Evolutionary conservation across 768 basidiomycete genomes (phyloP), one percentile per base, ranked within the genome.

Genomic region (Amanita muscaria): DNA sequence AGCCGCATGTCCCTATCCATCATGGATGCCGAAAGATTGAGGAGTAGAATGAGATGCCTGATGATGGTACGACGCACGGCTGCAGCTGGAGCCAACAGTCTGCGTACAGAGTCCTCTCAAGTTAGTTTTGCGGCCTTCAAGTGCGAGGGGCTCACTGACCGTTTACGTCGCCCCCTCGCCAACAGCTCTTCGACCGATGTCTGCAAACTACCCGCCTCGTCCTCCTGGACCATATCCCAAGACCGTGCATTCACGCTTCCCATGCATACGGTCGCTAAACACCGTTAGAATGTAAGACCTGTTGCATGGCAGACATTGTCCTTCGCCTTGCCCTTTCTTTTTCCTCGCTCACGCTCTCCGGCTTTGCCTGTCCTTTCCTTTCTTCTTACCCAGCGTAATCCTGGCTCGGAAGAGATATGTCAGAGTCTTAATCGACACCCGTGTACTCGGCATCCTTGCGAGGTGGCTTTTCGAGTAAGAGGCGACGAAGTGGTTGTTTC

Each of bases 191-290:
- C 82, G 5, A 99, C 92, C 2, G 91, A 86, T 1, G 81, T 77
- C 48, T 93, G 88, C 50, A 99, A 61, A 58, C 88, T 93, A 1
- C 96, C 96, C 0, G 74, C 76, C 56, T 92, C 94, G 60, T 98
- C 96, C 61, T 98, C 94, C 59, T 93, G 88, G 0, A 98, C 91
- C 0, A 85, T 87, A 54, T 98, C 96, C 96, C 96, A 99, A 38
- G 89, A 88, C 30, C 92, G 82, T 25, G 86, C 80, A 59, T 92
- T 3, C 84, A 83, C 1, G 89, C 94, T 59, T 98, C 94, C 94
- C 94, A 99, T 23, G 91, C 86, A 53, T 94, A 93, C 4, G 81
- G 76, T 77, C 83, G 80, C 83, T 86, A 31, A 30, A 27, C 4
- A 27, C 38, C 22, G 30, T 27, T 36, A 23, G 24, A 18, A 42